These are phyloP conservation scores for Euphrasia arctica DNA, from an alignment of 305 asterid genomes.

Conservation along the genomic window DNA sequence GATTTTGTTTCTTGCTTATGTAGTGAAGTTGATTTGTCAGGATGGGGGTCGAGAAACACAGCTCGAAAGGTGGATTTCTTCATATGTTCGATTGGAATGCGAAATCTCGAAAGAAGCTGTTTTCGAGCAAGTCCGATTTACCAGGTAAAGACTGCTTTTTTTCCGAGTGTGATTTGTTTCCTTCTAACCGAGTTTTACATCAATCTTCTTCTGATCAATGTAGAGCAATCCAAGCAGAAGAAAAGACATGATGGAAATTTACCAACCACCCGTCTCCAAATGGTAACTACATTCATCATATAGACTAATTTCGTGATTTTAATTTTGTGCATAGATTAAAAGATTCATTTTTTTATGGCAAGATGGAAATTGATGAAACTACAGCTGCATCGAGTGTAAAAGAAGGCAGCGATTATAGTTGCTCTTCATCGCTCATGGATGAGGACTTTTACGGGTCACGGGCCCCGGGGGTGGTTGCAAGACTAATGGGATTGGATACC, in stretches of 20 bases:
- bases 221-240: conserved; percentile 82
- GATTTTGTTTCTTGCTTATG: neutral
- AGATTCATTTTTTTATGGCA: conserved; percentile 2
- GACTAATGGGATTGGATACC: conserved; percentile 90
- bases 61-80: conserved; percentile 66
- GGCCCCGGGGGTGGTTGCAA: conserved; percentile 15
- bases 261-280: conserved; percentile 57
- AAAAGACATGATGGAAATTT: conserved; percentile 65
- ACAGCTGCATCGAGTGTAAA: conserved; percentile 22
- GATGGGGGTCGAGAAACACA: conserved; percentile 73
- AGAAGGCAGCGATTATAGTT: conserved; percentile 73
- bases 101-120: conserved; percentile 84
- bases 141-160: conserved; percentile 54
- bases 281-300: conserved; percentile 36
- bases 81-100: conserved; percentile 95
- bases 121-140: conserved; percentile 61
- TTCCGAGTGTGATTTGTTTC: conserved; percentile 44
- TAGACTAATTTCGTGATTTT: neutral
- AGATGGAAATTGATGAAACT: conserved; percentile 32
- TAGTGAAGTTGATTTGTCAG: conserved; percentile 8
- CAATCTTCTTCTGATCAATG: conserved; percentile 21
- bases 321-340: neutral
- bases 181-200: neutral
- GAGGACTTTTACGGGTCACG: conserved; percentile 51
- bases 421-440: conserved; percentile 74